Evolutionary conservation across 805 yeast species (phyloP), one percentile per base, ranked within the genome.

Genomic region (Wickerhamiella domercqiae): DNA sequence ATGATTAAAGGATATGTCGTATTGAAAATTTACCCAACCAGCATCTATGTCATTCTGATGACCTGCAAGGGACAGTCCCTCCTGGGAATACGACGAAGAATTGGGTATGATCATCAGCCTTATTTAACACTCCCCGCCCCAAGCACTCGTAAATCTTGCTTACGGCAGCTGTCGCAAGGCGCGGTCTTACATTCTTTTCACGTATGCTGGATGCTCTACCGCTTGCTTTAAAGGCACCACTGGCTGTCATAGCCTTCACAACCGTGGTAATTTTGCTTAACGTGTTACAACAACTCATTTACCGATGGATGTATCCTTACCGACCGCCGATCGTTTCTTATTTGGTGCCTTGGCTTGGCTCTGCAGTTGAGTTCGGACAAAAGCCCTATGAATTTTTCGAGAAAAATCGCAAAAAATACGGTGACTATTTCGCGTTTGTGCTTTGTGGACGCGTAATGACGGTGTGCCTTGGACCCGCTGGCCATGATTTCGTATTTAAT

Each of bases 331-430:
- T 87, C 47, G 97, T 83, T 2, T 82, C 80, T 53, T 76, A 90
- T 63, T 77, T 84, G 78, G 66, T 90, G 43, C 98, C 98, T 21
- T 84, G 96, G 94, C 64, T 87, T 32, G 98, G 98, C 34, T 77
- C 90, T 26, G 93, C 96, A 29, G 71, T 80, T 31, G 62, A 70
- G 4, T 90, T 83, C 53, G 98, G 98, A 51, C 79, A 76, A 78
- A 78, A 78, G 46, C 98, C 98, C 14, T 90, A 86, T 56, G 81
- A 73, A 42, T 90, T 90, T 57, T 90, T 90, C 52, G 78, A 70
- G 45, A 64, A 66, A 29, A 78, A 86, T 59, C 80, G 84, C 48
- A 55, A 67, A 47, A 78, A 83, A 57, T 73, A 87, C 53, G 98
- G 98, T 46, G 96, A 90, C 58, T 81, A 83, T 36, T 90, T 84